phyloP scores from a whole-genome alignment of 108 stramenopile genomes.

The Cyclotella distinguenda region DNA sequence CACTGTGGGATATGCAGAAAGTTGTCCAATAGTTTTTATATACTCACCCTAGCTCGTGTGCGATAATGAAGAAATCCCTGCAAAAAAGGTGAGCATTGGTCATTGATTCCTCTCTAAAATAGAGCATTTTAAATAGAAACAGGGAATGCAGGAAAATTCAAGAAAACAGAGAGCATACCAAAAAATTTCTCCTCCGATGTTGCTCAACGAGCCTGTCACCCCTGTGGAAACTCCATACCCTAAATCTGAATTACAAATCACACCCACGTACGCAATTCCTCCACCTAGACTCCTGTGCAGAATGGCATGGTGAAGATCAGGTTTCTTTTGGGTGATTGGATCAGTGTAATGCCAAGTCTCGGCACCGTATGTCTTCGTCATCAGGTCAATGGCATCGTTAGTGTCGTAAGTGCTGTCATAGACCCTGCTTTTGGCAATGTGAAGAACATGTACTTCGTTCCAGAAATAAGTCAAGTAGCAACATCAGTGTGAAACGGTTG shows the following conservation, averaged over 20 bases:
- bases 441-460: conserved; percentile 14
- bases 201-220: background rate
- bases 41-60: conserved; percentile 7
- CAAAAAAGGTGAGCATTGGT: background rate
- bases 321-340: background rate
- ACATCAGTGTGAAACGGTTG: background rate
- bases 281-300: background rate
- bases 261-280: background rate
- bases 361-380: background rate
- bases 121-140: background rate
- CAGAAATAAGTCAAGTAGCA: too few species aligned
- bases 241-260: background rate
- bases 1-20: too few species aligned
- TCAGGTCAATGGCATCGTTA: background rate
- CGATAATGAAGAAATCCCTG: conserved; percentile 4
- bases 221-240: conserved; percentile 2
- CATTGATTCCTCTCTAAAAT: too few species aligned
- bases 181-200: background rate
- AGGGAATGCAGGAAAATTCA: background rate
- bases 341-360: background rate
- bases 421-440: conserved; percentile 1
- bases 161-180: background rate
- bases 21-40: background rate
- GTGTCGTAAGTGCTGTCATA: background rate
- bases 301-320: conserved; percentile 8